phyloP scores from a whole-genome alignment of 2,329 filamentous ascomycete species.

The Phialophora chinensis region DNA sequence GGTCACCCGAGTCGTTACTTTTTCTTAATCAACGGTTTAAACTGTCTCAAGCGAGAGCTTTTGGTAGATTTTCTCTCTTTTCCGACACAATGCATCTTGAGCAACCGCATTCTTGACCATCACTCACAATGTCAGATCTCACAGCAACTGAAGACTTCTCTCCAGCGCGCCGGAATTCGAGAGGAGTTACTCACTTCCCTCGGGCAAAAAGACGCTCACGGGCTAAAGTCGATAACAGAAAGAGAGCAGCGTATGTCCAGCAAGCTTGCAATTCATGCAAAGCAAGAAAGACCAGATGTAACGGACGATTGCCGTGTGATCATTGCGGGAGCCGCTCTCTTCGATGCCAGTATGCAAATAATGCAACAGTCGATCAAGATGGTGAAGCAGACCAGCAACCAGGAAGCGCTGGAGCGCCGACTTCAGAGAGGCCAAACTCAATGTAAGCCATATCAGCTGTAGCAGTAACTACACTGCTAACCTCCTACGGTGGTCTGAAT shows the following conservation, averaged over 20 bases:
- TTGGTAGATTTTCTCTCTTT: no score
- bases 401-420: not conserved
- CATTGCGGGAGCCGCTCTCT: conserved; percentile 1
- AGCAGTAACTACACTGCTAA: not conserved
- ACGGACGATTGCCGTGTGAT: not conserved
- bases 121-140: not conserved
- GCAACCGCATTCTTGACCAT: no score
- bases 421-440: not conserved
- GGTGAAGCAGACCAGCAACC: not conserved
- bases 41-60: no score
- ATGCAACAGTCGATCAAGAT: not conserved
- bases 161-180: not conserved
- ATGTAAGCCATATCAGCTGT: not conserved
- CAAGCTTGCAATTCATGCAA: conserved; percentile 6
- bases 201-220: not conserved
- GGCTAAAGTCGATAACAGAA: conserved; percentile 3
- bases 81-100: no score
- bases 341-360: not conserved
- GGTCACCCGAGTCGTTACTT: no score
- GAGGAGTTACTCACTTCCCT: no score
- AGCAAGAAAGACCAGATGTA: not conserved
- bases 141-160: not conserved
- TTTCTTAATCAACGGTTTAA: no score
- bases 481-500: conserved; percentile 6
- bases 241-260: not conserved